Evolutionary conservation across 352 stramenopile species (phyloP).

Genomic region (Phytopythium kandeliae): DNA sequence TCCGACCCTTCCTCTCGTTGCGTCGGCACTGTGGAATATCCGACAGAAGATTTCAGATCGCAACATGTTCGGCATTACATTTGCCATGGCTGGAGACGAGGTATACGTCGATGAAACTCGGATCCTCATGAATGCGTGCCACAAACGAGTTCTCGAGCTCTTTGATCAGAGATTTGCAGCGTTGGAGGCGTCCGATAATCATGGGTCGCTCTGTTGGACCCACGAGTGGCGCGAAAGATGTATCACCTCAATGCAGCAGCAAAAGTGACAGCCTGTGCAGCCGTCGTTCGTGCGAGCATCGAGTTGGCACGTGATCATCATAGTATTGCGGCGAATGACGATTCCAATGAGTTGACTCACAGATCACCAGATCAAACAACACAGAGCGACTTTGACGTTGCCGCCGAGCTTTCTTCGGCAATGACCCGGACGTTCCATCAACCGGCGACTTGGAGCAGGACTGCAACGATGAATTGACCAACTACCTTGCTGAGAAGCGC

Average conservation of each 20-base stretch:
- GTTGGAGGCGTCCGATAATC: background rate
- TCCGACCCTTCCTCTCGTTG: background rate
- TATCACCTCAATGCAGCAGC: background rate
- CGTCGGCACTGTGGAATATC: background rate
- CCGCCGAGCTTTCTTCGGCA: background rate
- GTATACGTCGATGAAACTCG: background rate
- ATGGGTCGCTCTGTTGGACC: background rate
- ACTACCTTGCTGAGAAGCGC: background rate
- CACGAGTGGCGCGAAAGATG: background rate
- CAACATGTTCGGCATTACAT: background rate
- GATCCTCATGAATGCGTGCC: background rate
- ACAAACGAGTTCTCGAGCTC: background rate
- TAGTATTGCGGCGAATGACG: background rate
- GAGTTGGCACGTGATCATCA: background rate
- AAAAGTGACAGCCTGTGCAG: background rate
- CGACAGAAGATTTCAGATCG: background rate
- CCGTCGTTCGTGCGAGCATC: background rate
- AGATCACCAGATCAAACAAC: background rate
- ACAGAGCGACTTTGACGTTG: background rate
- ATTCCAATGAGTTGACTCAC: background rate
- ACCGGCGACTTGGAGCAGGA: background rate
- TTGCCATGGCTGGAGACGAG: background rate
- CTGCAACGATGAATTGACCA: background rate
- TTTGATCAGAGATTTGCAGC: background rate
- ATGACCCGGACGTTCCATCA: background rate